Base-by-base conservation (phyloP, 164 flowering plant genomes). In the Nymphaea colorata region DNA sequence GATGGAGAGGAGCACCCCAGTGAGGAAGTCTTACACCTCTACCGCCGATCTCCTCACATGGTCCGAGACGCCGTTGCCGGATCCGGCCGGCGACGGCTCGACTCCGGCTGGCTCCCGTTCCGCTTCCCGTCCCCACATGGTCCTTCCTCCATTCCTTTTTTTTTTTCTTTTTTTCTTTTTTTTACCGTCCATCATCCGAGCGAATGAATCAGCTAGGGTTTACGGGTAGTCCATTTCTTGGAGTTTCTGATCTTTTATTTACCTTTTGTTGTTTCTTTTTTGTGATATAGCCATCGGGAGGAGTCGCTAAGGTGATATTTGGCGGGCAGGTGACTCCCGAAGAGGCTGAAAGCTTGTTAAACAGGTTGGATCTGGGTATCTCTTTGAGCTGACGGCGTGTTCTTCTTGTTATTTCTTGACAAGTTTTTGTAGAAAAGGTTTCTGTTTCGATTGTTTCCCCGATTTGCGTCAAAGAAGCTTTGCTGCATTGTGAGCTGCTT, bases 241-340 rank as follows among this genome's bases (percentile, higher is more conserved):
- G 5, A 5, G 63, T 5, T 61, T 61, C 63, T 5, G 41, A 5
- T 16, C 15, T 16, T 61, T 25, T 5, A 25, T 25, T 45, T 45
- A 10, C 7, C 11, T 45, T 45, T 61, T 61, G 17, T 6, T 61
- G 1, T 0, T 6, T 61, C 15, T 16, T 61, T 61, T 61, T 61
- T 61, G 53, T 45, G 41, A 70, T 72, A 12, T 77, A 93, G 98
- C 97, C 98, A 71, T 88, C 94, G n/a, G 97, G 84, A 74, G 87
- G 93, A 75, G 86, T 93, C 76, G 78, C 93, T 10, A 89, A 86
- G 76, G 96, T 89, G 78, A 81, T 93, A 67, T 91, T 86, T 69
- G 98, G 98, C 60, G 98, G 98, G 17, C 97, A 87, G 79, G 85
- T 93, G 65, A 87, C 98, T 3, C 96, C 87, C 51, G 98, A 93